phyloP scores from a whole-genome alignment of 495 filamentous ascomycete species.

The Neurospora sp. region DNA sequence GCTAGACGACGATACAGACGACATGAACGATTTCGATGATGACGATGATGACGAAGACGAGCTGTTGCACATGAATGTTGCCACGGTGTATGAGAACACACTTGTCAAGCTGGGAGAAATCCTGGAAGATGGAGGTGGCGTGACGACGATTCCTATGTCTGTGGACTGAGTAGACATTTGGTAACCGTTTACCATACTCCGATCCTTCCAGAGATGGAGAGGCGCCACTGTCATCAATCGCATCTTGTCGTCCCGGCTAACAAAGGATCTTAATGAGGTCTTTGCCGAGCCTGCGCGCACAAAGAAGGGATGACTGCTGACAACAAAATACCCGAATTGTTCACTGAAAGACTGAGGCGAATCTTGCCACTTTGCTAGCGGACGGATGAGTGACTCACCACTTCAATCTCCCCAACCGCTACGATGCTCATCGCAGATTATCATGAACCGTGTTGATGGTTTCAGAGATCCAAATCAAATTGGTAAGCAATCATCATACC shows the following conservation, averaged over 20 bases:
- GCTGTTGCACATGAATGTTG: conserved; percentile 51
- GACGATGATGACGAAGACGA: conserved; percentile 36
- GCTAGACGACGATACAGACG: conserved; percentile 3
- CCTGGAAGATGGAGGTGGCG: conserved; percentile 26
- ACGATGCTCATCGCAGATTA: background rate
- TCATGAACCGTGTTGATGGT: background rate
- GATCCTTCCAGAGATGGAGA: background rate
- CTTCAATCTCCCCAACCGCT: background rate
- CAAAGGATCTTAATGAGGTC: background rate
- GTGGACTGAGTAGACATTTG: conserved; percentile 1
- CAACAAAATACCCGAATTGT: background rate
- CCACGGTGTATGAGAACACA: conserved; percentile 67
- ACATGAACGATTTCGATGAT: conserved; percentile 8
- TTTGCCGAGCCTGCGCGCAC: background rate
- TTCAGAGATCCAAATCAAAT: background rate
- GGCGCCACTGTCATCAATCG: background rate
- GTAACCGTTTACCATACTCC: background rate
- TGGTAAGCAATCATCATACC: background rate
- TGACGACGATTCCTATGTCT: conserved; percentile 6
- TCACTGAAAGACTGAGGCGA: background rate
- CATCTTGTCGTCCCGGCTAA: background rate
- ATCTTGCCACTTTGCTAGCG: background rate
- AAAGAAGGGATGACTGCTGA: background rate
- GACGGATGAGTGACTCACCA: background rate
- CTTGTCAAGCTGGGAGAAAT: conserved; percentile 59